Evolutionary conservation across 441 rosid genomes (phyloP).

Genomic region (Theobroma grandiflorum): DNA sequence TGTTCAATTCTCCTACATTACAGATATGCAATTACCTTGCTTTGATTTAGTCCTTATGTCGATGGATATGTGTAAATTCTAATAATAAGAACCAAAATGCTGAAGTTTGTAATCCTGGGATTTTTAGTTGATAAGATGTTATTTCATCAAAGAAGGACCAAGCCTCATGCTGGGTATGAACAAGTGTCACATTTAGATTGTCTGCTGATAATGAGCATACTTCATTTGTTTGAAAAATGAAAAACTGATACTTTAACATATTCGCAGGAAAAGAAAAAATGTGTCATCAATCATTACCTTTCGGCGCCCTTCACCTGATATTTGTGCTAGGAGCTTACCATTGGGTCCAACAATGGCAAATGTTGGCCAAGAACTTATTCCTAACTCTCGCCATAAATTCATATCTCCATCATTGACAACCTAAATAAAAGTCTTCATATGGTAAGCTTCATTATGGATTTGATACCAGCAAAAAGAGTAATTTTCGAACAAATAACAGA

Average conservation of each 20-base stretch:
- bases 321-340: conserved; percentile 84
- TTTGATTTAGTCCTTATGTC: not conserved
- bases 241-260: conserved; percentile 2
- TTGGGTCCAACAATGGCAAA: conserved; percentile 88
- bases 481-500: not conserved
- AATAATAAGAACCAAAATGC: conserved; percentile 8
- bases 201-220: not conserved
- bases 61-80: not conserved
- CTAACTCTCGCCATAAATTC: conserved; percentile 91
- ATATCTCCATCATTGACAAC: conserved; percentile 98
- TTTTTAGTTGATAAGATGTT: not conserved
- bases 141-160: conserved; percentile 6
- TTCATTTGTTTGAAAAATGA: not conserved
- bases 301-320: conserved; percentile 89
- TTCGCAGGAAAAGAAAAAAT: conserved; percentile 13
- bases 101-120: not conserved
- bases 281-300: conserved; percentile 58
- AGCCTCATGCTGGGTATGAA: not conserved
- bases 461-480: not conserved
- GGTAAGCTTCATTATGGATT: not conserved
- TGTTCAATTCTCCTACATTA: not conserved
- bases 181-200: not conserved
- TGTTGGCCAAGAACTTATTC: conserved; percentile 97
- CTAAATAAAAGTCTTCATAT: conserved; percentile 45
- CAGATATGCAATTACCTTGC: not conserved